A percentile compares a stretch with the other conserved stretches of the same genome.
These are phyloP conservation scores for Crotalaria pallida DNA, from an alignment of 306 rosid species.

Conservation along the genomic window DNA sequence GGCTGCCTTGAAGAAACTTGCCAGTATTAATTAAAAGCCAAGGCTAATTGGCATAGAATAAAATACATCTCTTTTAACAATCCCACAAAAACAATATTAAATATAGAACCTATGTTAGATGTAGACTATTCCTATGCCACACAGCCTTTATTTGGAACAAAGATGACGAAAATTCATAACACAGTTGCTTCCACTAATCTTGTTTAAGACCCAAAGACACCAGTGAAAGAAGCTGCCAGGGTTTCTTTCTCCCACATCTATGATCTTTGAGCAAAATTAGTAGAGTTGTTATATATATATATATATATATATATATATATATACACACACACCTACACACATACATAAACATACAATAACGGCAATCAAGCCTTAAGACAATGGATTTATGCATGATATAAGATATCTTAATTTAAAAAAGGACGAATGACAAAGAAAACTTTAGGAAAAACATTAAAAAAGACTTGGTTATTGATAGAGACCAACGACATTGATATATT, in stretches of 20 bases:
- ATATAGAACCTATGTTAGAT: not conserved
- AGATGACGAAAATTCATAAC: conserved; percentile 1
- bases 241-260: not conserved
- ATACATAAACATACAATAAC: not conserved
- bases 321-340: not conserved
- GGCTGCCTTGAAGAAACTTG: conserved; percentile 4
- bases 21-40: conserved; percentile 6
- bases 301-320: too few relatives aligned
- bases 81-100: not conserved
- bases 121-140: conserved; percentile 1
- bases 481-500: not conserved
- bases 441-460: not conserved
- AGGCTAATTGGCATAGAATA: conserved; percentile 15
- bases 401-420: not conserved
- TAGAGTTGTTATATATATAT: not conserved
- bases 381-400: not conserved
- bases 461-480: not conserved
- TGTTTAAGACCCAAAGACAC: not conserved
- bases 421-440: not conserved
- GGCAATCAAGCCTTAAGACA: not conserved
- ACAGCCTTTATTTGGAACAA: not conserved
- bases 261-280: not conserved
- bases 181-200: conserved; percentile 8
- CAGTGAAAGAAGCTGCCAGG: not conserved
- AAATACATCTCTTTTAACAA: conserved; percentile 13